Evolutionary conservation across 2,329 filamentous ascomycete genomes (phyloP).

Genomic region (Aspergillus sergii): DNA sequence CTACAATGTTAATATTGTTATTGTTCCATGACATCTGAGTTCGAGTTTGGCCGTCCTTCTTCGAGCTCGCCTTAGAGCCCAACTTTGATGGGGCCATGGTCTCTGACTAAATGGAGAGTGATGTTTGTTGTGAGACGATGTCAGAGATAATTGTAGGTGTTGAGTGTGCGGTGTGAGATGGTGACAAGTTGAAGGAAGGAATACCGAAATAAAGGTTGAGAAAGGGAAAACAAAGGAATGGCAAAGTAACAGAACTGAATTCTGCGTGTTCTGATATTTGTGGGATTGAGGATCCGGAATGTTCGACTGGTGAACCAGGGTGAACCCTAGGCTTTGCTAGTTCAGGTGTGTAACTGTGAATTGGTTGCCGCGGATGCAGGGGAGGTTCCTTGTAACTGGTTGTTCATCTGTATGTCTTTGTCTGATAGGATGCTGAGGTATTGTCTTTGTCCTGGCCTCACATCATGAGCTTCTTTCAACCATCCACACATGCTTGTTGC

Average conservation of each 20-base stretch:
- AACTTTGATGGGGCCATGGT: neutral
- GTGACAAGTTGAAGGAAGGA: neutral
- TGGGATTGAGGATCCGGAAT: neutral
- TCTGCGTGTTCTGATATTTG: neutral
- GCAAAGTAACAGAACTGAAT: neutral
- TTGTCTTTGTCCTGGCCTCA: neutral
- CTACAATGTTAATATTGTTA: neutral
- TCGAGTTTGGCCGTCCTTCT: neutral
- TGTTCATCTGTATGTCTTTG: neutral
- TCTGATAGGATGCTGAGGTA: neutral
- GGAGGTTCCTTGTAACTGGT: neutral
- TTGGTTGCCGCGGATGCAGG: neutral
- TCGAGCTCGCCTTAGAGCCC: neutral
- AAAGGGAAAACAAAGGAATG: neutral
- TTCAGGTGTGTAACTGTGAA: neutral
- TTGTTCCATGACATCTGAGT: neutral
- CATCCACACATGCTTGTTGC: neutral
- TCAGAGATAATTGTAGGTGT: accelerated
- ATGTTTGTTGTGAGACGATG: neutral
- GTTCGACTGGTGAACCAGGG: neutral
- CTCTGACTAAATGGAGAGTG: too few species aligned
- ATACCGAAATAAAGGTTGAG: neutral
- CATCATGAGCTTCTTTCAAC: neutral
- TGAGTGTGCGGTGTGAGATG: neutral
- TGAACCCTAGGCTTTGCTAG: neutral